Percentiles rank a stretch among this genome's conserved stretches.
These are phyloP conservation scores for Dactylellina haptotyla DNA, from an alignment of 2,329 filamentous ascomycete species.

Conservation along the genomic window DNA sequence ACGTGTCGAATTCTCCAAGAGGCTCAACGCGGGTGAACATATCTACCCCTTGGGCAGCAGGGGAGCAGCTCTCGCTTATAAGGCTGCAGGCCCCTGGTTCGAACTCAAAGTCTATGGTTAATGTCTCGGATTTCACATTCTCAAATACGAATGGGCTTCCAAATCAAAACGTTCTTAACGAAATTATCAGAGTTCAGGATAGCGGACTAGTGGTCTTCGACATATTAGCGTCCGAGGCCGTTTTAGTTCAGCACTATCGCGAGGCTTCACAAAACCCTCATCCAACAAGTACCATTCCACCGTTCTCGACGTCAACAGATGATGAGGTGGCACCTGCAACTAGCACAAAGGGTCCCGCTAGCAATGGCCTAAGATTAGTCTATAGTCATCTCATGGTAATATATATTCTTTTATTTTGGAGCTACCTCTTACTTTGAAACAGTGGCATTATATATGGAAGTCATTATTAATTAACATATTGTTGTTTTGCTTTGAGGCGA, in stretches of 20 bases:
- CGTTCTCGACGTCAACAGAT: slow-evolving; percentile 17
- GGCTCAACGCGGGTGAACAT: slow-evolving; percentile 25
- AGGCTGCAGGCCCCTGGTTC: slow-evolving; percentile 39
- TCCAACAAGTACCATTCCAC: slow-evolving; percentile 27
- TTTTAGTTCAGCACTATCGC: slow-evolving; percentile 34
- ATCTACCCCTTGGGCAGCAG: slow-evolving; percentile 30
- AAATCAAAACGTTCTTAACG: slow-evolving; percentile 25
- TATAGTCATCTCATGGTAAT: too few relatives aligned
- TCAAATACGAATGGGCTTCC: slow-evolving; percentile 25
- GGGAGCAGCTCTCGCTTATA: slow-evolving; percentile 32
- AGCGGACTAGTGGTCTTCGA: slow-evolving; percentile 27
- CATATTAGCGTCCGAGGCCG: slow-evolving; percentile 30
- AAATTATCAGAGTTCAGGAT: slow-evolving; percentile 28
- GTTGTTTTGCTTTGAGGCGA: too few relatives aligned
- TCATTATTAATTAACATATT: too few relatives aligned
- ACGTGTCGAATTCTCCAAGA: slow-evolving; percentile 10
- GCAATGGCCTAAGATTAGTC: neutral
- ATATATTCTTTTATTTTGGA: too few relatives aligned
- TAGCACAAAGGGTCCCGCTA: slow-evolving; percentile 33
- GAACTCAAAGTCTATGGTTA: slow-evolving; percentile 38
- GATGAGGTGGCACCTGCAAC: slow-evolving; percentile 16
- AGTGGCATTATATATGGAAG: too few relatives aligned
- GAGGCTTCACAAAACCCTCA: slow-evolving; percentile 31
- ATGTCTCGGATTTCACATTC: slow-evolving; percentile 37
- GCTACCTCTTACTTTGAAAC: too few relatives aligned